Percentiles rank a stretch among this genome's conserved stretches.
Conservation (phyloP, 305 asterid genomes). For the Lippia alba region DNA sequence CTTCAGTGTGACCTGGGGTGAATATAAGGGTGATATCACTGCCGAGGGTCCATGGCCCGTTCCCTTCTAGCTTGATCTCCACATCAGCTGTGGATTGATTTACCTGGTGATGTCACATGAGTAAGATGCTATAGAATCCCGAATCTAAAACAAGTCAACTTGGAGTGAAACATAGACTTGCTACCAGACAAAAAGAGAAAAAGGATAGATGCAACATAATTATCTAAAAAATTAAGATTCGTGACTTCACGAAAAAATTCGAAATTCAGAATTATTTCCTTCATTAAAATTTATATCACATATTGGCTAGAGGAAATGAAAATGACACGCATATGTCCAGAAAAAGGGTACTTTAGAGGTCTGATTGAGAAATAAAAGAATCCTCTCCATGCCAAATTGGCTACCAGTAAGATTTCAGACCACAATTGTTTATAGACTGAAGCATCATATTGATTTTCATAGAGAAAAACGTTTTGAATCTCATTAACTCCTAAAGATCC, state of each 20-base stretch:
- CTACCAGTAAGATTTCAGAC: slow-evolving; percentile 3
- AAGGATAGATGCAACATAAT: too few species aligned
- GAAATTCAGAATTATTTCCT: neutral
- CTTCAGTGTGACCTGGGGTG: slow-evolving; percentile 74
- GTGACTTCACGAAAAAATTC: too few species aligned
- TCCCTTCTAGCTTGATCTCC: slow-evolving; percentile 67
- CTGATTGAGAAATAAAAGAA: neutral
- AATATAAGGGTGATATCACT: slow-evolving; percentile 58
- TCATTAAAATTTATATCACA: neutral
- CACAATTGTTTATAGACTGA: neutral
- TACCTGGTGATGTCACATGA: slow-evolving; percentile 46
- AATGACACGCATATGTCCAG: neutral
- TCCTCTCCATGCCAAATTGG: neutral
- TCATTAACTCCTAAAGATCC: neutral
- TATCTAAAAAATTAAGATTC: too few species aligned
- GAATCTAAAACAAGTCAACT: slow-evolving; percentile 16
- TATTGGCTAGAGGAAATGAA: neutral
- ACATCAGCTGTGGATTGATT: slow-evolving; percentile 55
- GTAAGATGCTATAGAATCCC: slow-evolving; percentile 17
- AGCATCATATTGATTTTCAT: neutral
- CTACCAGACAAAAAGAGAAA: too few species aligned
- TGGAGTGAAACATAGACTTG: too few species aligned
- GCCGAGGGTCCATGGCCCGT: slow-evolving; percentile 68
- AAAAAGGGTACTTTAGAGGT: neutral
- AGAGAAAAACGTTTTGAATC: neutral